Conservation (phyloP, 2,329 filamentous ascomycete genomes). For the Plenodomus lindquistii region DNA sequence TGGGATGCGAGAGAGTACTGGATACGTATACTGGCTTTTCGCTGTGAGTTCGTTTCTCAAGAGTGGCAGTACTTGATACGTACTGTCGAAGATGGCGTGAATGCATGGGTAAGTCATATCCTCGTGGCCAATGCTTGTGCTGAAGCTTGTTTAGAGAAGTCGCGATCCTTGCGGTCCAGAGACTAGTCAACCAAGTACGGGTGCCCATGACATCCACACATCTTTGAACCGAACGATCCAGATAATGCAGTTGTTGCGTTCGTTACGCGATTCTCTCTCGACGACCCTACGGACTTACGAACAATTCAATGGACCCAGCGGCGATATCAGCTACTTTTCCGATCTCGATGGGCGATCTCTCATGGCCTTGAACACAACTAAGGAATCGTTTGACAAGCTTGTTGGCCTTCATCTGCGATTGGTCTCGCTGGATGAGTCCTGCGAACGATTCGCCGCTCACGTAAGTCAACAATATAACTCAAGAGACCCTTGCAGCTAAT, state of each 20-base stretch:
- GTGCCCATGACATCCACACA: background rate
- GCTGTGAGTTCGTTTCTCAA: constrained; percentile 1
- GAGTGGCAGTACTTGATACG: constrained; percentile 8
- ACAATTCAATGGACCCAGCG: constrained; percentile 6
- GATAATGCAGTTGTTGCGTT: constrained; percentile 8
- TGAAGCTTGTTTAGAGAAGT: background rate
- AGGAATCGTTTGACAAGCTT: constrained; percentile 12
- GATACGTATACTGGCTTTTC: constrained; percentile 3
- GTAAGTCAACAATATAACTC: constrained; percentile 1
- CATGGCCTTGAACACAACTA: constrained; percentile 5
- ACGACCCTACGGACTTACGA: constrained; percentile 2
- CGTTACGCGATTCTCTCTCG: constrained; percentile 3
- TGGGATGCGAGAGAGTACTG: constrained; percentile 16
- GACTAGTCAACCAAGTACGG: background rate
- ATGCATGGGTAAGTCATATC: constrained; percentile 5
- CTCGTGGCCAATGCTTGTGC: background rate
- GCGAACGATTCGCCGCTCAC: constrained; percentile 7
- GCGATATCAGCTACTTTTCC: constrained; percentile 14
- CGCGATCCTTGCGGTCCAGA: background rate
- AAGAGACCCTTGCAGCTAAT: background rate
- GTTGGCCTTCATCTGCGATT: constrained; percentile 5
- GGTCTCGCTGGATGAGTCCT: constrained; percentile 6
- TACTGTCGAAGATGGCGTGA: constrained; percentile 6
- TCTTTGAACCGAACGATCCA: constrained; percentile 6
- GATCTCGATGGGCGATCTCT: background rate